A percentile compares a stretch with the other conserved stretches of the same genome.
Evolutionary conservation across 2,329 filamentous ascomycete genomes (phyloP).

Genomic region (Trichophyton benhamiae): DNA sequence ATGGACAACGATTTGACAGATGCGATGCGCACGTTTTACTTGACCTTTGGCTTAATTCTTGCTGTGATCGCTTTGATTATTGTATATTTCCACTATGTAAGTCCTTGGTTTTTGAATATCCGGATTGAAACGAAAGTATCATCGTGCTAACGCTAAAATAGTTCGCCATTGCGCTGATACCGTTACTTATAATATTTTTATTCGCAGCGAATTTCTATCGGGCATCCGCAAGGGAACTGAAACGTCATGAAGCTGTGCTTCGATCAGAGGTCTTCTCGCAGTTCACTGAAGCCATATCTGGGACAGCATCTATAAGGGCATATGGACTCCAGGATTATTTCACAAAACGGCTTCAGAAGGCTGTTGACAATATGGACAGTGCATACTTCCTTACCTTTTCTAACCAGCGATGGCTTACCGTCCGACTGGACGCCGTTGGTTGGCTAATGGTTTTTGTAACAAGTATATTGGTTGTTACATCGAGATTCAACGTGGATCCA

Average conservation of each 20-base stretch:
- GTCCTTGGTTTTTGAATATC: conserved; percentile 10
- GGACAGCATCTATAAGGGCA: conserved; percentile 69
- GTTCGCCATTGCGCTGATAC: conserved; percentile 58
- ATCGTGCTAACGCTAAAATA: conserved; percentile 10
- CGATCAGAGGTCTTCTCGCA: conserved; percentile 80
- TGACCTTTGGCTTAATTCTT: conserved; percentile 70
- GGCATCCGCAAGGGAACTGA: conserved; percentile 81
- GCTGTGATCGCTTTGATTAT: conserved; percentile 84
- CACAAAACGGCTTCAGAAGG: conserved; percentile 51
- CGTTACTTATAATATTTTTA: conserved; percentile 64
- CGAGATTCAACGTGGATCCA: conserved; percentile 70
- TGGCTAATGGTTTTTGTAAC: conserved; percentile 75
- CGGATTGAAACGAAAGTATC: conserved; percentile 1
- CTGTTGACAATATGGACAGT: conserved; percentile 83
- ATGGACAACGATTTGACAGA: conserved; percentile 92
- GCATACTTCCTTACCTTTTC: conserved; percentile 93
- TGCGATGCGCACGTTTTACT: conserved; percentile 81
- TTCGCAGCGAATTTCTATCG: conserved; percentile 80
- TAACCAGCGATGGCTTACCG: conserved; percentile 85
- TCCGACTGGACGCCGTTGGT: conserved; percentile 73
- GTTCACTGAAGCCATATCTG: conserved; percentile 73
- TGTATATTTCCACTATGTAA: conserved; percentile 73
- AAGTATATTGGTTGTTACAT: conserved; percentile 83
- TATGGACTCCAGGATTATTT: conserved; percentile 75
- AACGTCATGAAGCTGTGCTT: conserved; percentile 82